Evolutionary conservation across 1,284 basidiomycete genomes (phyloP).

Genomic region (Ceratorhiza oryzae-sativae): DNA sequence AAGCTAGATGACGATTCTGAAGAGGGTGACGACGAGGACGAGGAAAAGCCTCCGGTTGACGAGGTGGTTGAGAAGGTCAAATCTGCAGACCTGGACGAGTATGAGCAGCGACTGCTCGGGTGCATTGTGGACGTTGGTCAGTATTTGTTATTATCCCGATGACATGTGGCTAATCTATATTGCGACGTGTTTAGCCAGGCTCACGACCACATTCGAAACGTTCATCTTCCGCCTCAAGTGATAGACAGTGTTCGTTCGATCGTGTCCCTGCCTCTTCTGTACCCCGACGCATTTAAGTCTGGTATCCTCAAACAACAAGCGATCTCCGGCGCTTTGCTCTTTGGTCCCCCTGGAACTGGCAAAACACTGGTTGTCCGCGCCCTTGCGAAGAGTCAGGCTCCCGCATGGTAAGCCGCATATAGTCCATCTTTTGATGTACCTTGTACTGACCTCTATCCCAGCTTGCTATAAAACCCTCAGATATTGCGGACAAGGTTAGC

Average conservation of each 20-base stretch:
- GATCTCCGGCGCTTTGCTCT: conserved; percentile 53
- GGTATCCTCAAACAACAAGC: conserved; percentile 58
- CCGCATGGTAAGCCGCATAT: conserved; percentile 93
- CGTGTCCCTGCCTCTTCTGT: conserved; percentile 59
- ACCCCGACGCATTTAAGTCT: conserved; percentile 59
- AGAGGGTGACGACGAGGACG: background rate
- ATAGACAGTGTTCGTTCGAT: conserved; percentile 66
- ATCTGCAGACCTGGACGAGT: conserved; percentile 59
- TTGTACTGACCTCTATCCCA: background rate
- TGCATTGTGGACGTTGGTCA: conserved; percentile 58
- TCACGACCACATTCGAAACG: conserved; percentile 88
- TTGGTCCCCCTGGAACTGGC: conserved; percentile 51
- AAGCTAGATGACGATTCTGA: background rate
- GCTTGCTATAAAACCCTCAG: conserved; percentile 58
- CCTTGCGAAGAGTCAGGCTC: conserved; percentile 93
- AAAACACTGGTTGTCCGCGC: conserved; percentile 91
- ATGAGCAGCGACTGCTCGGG: conserved; percentile 52
- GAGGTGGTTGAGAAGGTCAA: conserved; percentile 77
- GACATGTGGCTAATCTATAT: no score
- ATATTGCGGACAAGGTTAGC: conserved; percentile 96
- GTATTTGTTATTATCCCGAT: background rate
- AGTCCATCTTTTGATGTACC: conserved; percentile 75
- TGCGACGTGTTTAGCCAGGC: no score
- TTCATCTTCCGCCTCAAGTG: conserved; percentile 98
- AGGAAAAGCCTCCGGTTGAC: conserved; percentile 48